A percentile compares a stretch with the other conserved stretches of the same genome.
Evolutionary conservation across 495 filamentous ascomycete genomes (phyloP).

Genomic region (Talaromyces wortmannii): DNA sequence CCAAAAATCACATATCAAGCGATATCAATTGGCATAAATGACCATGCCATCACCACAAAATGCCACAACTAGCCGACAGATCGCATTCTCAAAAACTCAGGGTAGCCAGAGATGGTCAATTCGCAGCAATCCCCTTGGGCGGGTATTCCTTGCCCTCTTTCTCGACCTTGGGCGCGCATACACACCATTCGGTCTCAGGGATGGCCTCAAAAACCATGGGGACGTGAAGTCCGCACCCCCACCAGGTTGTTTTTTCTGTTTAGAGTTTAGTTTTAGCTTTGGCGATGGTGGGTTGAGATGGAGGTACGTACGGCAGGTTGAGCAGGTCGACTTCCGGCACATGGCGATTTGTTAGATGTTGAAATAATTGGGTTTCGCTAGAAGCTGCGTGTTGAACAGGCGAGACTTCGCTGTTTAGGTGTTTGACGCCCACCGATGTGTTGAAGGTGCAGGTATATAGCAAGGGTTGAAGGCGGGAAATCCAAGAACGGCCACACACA

Average conservation of each 20-base stretch:
- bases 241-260: constrained; percentile 62
- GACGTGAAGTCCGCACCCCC: constrained; percentile 65
- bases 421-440: not conserved
- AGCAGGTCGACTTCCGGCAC: constrained; percentile 44
- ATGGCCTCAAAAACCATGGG: constrained; percentile 58
- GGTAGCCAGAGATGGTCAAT: constrained; percentile 4
- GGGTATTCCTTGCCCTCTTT: constrained; percentile 56
- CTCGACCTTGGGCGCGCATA: constrained; percentile 55
- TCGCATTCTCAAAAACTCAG: not conserved
- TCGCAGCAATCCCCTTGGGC: constrained; percentile 47
- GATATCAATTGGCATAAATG: too few relatives aligned
- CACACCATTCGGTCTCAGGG: constrained; percentile 53
- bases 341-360: constrained; percentile 18
- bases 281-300: not conserved
- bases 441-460: too few relatives aligned
- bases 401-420: not conserved
- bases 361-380: not conserved
- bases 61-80: too few relatives aligned
- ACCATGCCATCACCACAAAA: too few relatives aligned
- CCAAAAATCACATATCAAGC: too few relatives aligned
- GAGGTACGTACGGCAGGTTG: constrained; percentile 35
- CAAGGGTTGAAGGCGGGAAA: too few relatives aligned
- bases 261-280: not conserved
- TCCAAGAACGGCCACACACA: too few relatives aligned
- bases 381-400: too few relatives aligned